phyloP scores from a whole-genome alignment of 768 basidiomycete species.

The Lentinula sp. region DNA sequence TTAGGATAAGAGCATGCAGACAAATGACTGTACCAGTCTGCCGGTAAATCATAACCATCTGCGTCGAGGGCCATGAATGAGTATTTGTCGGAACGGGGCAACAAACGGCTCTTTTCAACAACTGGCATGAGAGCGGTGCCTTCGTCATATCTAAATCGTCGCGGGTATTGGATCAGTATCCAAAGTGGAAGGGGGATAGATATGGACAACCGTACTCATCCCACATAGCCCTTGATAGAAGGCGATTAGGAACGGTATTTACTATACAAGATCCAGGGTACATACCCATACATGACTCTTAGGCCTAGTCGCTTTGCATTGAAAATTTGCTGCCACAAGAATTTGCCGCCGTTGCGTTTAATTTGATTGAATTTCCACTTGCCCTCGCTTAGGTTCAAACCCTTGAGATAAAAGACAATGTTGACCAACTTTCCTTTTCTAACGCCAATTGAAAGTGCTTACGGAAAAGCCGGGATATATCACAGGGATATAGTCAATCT shows the following conservation, averaged over 20 bases:
- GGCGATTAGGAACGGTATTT: not conserved
- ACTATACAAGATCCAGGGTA: not conserved
- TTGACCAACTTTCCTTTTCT: not conserved
- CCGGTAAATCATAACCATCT: slow-evolving; percentile 70
- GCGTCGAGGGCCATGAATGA: slow-evolving; percentile 69
- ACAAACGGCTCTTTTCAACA: slow-evolving; percentile 46
- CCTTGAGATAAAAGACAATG: slow-evolving; percentile 30
- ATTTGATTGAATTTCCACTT: slow-evolving; percentile 71
- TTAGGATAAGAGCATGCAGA: not conserved
- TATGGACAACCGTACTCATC: slow-evolving; percentile 49
- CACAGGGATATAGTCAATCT: slow-evolving; percentile 79
- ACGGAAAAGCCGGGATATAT: slow-evolving; percentile 81
- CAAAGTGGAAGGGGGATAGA: not conserved
- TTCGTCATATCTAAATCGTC: slow-evolving; percentile 65
- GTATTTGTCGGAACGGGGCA: slow-evolving; percentile 56
- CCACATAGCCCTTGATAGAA: slow-evolving; percentile 67
- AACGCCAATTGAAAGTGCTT: slow-evolving; percentile 21
- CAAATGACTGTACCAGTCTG: slow-evolving; percentile 60
- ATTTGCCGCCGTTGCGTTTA: slow-evolving; percentile 65
- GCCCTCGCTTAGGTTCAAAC: slow-evolving; percentile 65
- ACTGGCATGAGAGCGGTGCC: slow-evolving; percentile 80
- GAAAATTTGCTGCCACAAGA: slow-evolving; percentile 75
- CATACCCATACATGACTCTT: slow-evolving; percentile 47
- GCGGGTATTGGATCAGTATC: not conserved
- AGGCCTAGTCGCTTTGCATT: slow-evolving; percentile 59